These are phyloP conservation scores for Alopecurus myosuroides DNA, from an alignment of 176 grass and related monocot genomes.

Conservation along the genomic window DNA sequence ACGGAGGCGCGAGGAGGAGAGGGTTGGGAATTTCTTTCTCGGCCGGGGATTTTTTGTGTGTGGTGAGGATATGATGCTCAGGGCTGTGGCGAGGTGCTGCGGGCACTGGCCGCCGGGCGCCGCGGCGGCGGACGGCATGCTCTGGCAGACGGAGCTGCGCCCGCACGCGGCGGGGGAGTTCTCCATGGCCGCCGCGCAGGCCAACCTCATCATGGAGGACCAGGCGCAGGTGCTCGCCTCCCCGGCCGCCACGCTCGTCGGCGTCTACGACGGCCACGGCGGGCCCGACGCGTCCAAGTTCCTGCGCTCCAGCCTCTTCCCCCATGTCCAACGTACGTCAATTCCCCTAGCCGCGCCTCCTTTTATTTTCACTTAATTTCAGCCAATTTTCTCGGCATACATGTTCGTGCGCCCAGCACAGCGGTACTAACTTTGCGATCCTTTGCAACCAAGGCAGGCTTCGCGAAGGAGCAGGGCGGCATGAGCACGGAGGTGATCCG, in stretches of 20 bases:
- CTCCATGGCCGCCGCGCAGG: constrained; percentile 90
- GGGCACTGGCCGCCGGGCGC: constrained; percentile 46
- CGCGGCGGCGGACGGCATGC: constrained; percentile 62
- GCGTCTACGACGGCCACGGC: constrained; percentile 79
- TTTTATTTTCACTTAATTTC: not conserved
- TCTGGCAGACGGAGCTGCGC: constrained; percentile 81
- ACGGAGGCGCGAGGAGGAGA: not conserved
- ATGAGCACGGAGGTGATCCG: constrained; percentile 69
- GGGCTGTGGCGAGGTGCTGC: constrained; percentile 60
- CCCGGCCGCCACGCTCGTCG: constrained; percentile 59
- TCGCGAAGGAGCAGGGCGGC: constrained; percentile 56
- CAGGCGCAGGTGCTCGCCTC: constrained; percentile 92
- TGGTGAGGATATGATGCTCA: constrained; percentile 22
- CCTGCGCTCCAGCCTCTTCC: constrained; percentile 60
- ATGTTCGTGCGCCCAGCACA: too few relatives aligned
- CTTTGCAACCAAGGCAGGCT: constrained; percentile 42
- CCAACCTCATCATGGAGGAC: constrained; percentile 74
- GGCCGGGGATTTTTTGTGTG: not conserved
- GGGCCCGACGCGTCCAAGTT: constrained; percentile 78
- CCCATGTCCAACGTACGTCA: constrained; percentile 57
- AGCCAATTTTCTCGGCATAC: not conserved
- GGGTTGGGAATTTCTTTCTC: constrained; percentile 9
- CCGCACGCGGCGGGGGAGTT: constrained; percentile 87
- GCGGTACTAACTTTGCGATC: not conserved
- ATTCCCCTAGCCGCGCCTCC: not conserved